Percentiles rank a stretch among this genome's conserved stretches.
Conservation (phyloP, 352 stramenopile genomes). For the Pythium dissotocum region DNA sequence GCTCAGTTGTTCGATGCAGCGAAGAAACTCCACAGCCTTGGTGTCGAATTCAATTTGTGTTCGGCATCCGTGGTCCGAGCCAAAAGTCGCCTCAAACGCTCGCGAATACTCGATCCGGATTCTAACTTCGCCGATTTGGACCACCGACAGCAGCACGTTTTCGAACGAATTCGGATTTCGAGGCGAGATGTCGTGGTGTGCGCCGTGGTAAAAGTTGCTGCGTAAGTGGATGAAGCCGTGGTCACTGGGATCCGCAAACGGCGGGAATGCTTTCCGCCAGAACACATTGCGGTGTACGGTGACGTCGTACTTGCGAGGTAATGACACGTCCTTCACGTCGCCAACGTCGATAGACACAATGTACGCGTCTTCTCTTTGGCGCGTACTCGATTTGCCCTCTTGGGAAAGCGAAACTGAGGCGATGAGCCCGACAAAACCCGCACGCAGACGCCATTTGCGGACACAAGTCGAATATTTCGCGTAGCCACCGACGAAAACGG, state of each 20-base stretch:
- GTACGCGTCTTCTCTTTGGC: neutral
- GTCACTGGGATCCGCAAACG: conserved; percentile 19
- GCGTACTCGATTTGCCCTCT: neutral
- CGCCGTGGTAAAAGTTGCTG: conserved; percentile 62
- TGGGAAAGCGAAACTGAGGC: conserved; percentile 2
- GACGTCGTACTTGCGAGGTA: conserved; percentile 31
- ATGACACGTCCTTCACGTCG: conserved; percentile 9
- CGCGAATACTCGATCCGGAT: conserved; percentile 40
- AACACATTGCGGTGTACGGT: conserved; percentile 55
- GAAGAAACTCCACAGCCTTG: conserved; percentile 41
- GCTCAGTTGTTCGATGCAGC: conserved; percentile 50
- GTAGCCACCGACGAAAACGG: conserved; percentile 55
- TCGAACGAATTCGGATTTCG: conserved; percentile 52
- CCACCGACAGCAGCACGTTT: conserved; percentile 48
- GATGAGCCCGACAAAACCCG: conserved; percentile 59
- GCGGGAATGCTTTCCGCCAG: conserved; percentile 49
- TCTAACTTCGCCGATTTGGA: conserved; percentile 55
- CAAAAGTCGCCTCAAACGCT: conserved; percentile 39
- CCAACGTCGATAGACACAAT: neutral
- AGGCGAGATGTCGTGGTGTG: conserved; percentile 45
- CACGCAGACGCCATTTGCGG: conserved; percentile 45
- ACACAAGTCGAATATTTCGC: conserved; percentile 50
- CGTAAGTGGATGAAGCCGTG: conserved; percentile 37
- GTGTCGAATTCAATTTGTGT: conserved; percentile 52
- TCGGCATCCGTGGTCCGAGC: conserved; percentile 49